Percentiles rank a stretch among this genome's conserved stretches.
Evolutionary conservation across 2,329 filamentous ascomycete genomes (phyloP).

Genomic region (Coniella lustricola): DNA sequence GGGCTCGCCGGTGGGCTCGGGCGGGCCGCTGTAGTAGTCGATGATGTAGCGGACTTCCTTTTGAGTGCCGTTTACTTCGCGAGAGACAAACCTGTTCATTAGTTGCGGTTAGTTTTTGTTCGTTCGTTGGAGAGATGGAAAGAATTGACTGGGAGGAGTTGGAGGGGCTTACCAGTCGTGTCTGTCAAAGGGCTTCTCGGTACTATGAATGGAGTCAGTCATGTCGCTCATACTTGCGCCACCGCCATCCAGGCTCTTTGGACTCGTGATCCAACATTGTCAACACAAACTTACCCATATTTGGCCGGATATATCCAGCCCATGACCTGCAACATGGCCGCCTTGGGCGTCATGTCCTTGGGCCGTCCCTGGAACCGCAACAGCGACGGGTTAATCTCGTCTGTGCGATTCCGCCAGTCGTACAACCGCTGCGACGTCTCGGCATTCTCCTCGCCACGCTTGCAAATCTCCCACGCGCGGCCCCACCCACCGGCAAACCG

Average conservation of each 20-base stretch:
- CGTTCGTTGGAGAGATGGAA: background rate
- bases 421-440: conserved; percentile 30
- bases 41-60: conserved; percentile 91
- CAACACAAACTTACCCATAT: conserved; percentile 58
- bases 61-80: conserved; percentile 58
- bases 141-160: background rate
- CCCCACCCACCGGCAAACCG: conserved; percentile 70
- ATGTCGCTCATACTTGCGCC: no score
- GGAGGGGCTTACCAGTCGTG: conserved; percentile 66
- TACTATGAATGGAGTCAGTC: conserved; percentile 35
- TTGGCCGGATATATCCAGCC: conserved; percentile 71
- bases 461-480: conserved; percentile 67
- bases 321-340: conserved; percentile 72
- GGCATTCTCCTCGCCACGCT: conserved; percentile 62
- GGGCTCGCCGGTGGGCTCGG: conserved; percentile 78
- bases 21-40: conserved; percentile 85
- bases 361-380: conserved; percentile 85
- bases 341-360: conserved; percentile 85
- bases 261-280: no score
- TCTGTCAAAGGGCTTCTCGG: conserved; percentile 85
- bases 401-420: conserved; percentile 34
- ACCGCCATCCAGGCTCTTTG: no score
- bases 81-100: conserved; percentile 55
- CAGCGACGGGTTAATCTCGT: conserved; percentile 59
- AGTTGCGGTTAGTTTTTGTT: background rate